Conservation (phyloP, 1,284 basidiomycete genomes). For the Leccinum fallax region DNA sequence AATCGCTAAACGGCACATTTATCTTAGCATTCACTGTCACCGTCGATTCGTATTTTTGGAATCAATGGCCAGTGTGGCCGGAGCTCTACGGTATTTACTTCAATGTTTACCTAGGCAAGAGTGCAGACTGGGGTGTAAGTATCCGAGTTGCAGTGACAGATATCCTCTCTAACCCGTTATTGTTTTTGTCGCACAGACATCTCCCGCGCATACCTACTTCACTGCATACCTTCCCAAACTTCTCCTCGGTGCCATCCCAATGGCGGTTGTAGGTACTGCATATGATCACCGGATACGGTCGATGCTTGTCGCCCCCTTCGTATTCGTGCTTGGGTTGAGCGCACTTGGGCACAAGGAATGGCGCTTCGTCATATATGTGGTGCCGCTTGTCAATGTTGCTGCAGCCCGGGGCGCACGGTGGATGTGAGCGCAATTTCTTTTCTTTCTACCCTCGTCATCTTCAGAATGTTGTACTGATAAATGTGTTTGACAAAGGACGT, state of each 20-base stretch:
- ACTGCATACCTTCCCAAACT: conserved; percentile 78
- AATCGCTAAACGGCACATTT: not conserved
- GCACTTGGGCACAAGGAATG: conserved; percentile 90
- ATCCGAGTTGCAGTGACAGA: not conserved
- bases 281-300: conserved; percentile 51
- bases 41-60: conserved; percentile 91
- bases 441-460: not conserved
- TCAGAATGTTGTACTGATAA: not conserved
- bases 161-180: conserved; percentile 1
- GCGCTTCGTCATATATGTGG: conserved; percentile 90
- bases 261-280: conserved; percentile 56
- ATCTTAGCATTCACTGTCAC: conserved; percentile 59
- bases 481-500: conserved; percentile 38
- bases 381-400: conserved; percentile 82
- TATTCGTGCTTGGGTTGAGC: conserved; percentile 73
- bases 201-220: conserved; percentile 76
- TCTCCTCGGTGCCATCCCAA: conserved; percentile 65
- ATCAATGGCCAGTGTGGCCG: conserved; percentile 76
- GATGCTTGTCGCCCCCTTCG: conserved; percentile 54
- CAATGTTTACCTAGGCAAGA: conserved; percentile 88
- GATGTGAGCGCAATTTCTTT: conserved; percentile 51
- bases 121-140: conserved; percentile 90
- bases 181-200: conserved; percentile 51
- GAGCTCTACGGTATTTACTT: conserved; percentile 83
- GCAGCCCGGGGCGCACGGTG: conserved; percentile 66